These are phyloP conservation scores for Alternaria brassicae DNA, from an alignment of 2,329 filamentous ascomycete genomes.

Conservation along the genomic window DNA sequence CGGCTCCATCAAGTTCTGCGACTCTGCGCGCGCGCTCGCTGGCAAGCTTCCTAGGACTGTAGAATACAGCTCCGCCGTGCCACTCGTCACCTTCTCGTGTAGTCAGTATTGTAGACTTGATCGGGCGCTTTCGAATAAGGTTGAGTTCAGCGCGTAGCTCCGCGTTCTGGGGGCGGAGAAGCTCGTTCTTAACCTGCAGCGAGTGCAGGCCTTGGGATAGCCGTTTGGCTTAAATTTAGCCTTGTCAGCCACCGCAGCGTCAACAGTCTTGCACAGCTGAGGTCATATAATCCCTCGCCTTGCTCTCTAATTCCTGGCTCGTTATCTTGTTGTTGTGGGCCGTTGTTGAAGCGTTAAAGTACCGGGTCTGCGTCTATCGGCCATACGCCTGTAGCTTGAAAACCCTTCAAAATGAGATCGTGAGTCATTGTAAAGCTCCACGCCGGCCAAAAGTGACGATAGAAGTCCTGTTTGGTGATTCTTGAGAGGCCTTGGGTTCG, in stretches of 20 bases:
- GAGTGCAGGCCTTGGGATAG: not conserved
- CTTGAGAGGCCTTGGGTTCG: not conserved
- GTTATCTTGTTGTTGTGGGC: not conserved
- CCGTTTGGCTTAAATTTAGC: not conserved
- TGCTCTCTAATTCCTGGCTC: not conserved
- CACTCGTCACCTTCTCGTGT: not conserved
- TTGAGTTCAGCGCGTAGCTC: not conserved
- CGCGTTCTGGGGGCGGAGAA: not conserved
- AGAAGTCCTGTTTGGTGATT: not conserved
- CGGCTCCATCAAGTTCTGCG: not conserved
- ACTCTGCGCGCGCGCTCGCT: not conserved
- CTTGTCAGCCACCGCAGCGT: not conserved
- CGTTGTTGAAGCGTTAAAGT: not conserved
- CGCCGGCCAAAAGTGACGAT: not conserved
- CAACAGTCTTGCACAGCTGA: not conserved
- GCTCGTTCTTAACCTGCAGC: not conserved
- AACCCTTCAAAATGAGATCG: not conserved
- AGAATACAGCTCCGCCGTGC: not conserved
- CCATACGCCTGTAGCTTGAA: not conserved
- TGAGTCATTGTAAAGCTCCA: not conserved
- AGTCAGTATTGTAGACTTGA: not conserved
- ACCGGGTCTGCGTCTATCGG: not conserved
- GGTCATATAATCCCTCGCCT: not conserved
- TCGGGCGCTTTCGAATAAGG: not conserved
- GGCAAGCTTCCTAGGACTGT: not conserved